Percentiles rank a stretch among this genome's conserved stretches.
Evolutionary conservation across 75 land plant species (phyloP).

Genomic region (Pinus tabuliformis): DNA sequence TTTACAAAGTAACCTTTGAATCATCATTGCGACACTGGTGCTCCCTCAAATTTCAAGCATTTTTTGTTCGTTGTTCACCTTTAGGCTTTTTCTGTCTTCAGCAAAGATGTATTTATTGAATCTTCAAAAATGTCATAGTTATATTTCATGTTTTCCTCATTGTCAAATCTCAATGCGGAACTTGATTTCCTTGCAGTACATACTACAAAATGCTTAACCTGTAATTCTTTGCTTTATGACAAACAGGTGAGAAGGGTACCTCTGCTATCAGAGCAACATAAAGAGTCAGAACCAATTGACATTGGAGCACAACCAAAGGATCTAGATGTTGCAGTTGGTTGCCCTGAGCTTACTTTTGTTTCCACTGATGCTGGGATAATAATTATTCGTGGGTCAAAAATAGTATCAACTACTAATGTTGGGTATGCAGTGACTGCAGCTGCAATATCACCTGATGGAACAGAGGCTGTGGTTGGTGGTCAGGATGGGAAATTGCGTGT

Average conservation of each 20-base stretch:
- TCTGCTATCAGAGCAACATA: conserved; percentile 55
- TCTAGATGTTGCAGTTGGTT: conserved; percentile 44
- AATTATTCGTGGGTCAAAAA: conserved; percentile 50
- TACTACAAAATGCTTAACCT: not conserved
- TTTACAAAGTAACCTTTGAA: not conserved
- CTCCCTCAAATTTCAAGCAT: not conserved
- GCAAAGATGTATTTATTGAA: not conserved
- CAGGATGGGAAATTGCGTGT: conserved; percentile 88
- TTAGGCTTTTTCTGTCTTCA: too few relatives aligned
- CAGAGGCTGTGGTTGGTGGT: conserved; percentile 83
- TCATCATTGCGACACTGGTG: not conserved
- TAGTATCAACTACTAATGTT: conserved; percentile 56
- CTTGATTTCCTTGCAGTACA: not conserved
- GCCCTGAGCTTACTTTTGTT: conserved; percentile 63
- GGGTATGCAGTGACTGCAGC: conserved; percentile 74
- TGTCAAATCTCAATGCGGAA: not conserved
- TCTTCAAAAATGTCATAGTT: not conserved
- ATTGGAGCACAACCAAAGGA: conserved; percentile 73
- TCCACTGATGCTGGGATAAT: conserved; percentile 75
- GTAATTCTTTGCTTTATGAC: not conserved
- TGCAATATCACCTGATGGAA: conserved; percentile 85
- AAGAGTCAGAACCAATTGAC: conserved; percentile 58
- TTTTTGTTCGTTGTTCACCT: not conserved
- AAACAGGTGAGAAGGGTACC: conserved; percentile 63
- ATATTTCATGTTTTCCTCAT: not conserved